A percentile compares a stretch with the other conserved stretches of the same genome.
Evolutionary conservation across 2,329 filamentous ascomycete species (phyloP).

Genomic region (Exophiala calicioides): DNA sequence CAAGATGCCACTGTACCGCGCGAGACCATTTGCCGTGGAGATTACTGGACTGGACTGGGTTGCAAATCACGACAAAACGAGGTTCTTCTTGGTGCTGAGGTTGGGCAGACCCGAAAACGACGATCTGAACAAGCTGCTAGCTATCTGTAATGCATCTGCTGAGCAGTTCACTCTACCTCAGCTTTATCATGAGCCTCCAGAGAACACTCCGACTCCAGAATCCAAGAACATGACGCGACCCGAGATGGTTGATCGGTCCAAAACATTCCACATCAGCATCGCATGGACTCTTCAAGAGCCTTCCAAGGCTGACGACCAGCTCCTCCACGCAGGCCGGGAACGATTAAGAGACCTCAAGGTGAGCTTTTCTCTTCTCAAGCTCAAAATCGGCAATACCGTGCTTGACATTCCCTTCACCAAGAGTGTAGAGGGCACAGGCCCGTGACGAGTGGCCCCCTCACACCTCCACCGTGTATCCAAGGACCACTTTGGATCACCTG

Average conservation of each 20-base stretch:
- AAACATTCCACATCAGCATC: constrained; percentile 82
- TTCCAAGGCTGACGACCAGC: constrained; percentile 39
- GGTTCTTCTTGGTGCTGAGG: constrained; percentile 82
- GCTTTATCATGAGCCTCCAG: constrained; percentile 67
- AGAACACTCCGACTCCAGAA: too few species aligned
- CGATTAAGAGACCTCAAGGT: constrained; percentile 46
- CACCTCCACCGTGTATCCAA: too few species aligned
- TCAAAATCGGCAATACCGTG: constrained; percentile 73
- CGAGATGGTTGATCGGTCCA: constrained; percentile 45
- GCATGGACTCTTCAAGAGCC: constrained; percentile 73
- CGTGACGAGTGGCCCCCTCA: too few species aligned
- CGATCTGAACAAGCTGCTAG: constrained; percentile 64
- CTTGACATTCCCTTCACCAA: constrained; percentile 32
- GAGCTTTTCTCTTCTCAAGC: constrained; percentile 64
- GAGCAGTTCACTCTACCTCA: constrained; percentile 64
- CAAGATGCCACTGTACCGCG: constrained; percentile 38
- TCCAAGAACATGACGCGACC: constrained; percentile 30
- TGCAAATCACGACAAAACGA: constrained; percentile 64
- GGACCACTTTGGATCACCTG: too few species aligned
- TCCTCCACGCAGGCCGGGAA: constrained; percentile 26
- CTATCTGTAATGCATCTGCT: constrained; percentile 65
- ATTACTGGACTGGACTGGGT: constrained; percentile 63
- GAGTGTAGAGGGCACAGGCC: background rate
- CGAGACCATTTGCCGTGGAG: constrained; percentile 50
- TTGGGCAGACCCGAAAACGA: constrained; percentile 54